A percentile compares a stretch with the other conserved stretches of the same genome.
Evolutionary conservation across 805 yeast genomes (phyloP).

Genomic region (Yarrowia sp.): DNA sequence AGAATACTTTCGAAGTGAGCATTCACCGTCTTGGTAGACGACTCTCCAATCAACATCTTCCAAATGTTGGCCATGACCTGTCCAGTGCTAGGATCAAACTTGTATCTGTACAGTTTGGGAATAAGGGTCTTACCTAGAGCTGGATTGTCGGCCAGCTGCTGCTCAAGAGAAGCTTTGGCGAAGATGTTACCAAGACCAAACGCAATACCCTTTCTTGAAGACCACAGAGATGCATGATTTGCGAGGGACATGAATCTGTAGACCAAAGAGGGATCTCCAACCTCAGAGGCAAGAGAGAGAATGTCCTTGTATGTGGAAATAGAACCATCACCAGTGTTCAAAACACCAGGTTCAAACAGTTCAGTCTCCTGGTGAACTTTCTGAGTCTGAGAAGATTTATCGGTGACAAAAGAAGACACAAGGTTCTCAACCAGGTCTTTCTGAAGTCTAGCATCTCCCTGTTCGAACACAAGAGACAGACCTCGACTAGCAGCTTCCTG

Average conservation of each 20-base stretch:
- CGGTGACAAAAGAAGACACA: constrained; percentile 77
- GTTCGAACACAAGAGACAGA: constrained; percentile 77
- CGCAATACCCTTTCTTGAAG: constrained; percentile 91
- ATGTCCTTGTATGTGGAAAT: constrained; percentile 92
- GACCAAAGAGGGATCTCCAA: constrained; percentile 93
- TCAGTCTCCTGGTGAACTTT: constrained; percentile 77
- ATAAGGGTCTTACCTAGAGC: constrained; percentile 66
- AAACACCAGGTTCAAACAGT: constrained; percentile 80
- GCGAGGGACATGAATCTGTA: constrained; percentile 94
- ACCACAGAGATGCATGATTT: constrained; percentile 86
- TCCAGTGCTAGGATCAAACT: constrained; percentile 85
- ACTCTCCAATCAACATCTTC: constrained; percentile 68
- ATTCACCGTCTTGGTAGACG: constrained; percentile 61
- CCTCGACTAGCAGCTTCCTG: constrained; percentile 95
- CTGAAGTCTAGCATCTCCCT: constrained; percentile 70
- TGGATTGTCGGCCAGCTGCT: constrained; percentile 61
- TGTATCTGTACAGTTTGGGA: constrained; percentile 83
- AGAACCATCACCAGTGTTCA: constrained; percentile 83
- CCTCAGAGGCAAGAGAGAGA: constrained; percentile 85
- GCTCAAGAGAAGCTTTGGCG: constrained; percentile 76
- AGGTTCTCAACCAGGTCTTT: constrained; percentile 77
- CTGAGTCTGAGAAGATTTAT: constrained; percentile 55
- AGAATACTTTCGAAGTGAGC: constrained; percentile 65
- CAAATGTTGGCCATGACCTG: constrained; percentile 89
- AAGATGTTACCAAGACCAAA: constrained; percentile 88